A percentile compares a stretch with the other conserved stretches of the same genome.
Conservation (phyloP, 2,329 filamentous ascomycete species). For the Colletotrichum eleusines region DNA sequence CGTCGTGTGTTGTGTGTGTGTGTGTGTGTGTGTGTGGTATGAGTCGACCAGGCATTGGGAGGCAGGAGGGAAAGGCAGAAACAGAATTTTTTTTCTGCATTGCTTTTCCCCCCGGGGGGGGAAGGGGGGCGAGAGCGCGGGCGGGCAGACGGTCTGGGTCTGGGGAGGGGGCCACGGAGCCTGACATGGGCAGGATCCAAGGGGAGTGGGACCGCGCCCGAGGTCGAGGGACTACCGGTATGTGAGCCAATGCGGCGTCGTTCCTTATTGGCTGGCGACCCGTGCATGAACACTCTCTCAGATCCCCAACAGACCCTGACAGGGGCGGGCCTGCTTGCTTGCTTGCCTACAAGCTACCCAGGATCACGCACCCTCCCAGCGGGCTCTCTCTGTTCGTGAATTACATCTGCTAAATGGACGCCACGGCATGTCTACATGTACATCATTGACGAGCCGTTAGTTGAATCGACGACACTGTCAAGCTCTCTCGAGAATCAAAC, state of each 20-base stretch:
- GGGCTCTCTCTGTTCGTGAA: neutral
- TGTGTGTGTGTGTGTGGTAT: conserved; percentile 25
- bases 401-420: neutral
- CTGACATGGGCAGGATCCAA: conserved; percentile 18
- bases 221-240: too few relatives aligned
- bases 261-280: conserved; percentile 6
- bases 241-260: too few relatives aligned
- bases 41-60: conserved; percentile 26
- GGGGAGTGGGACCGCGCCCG: too few relatives aligned
- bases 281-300: conserved; percentile 7
- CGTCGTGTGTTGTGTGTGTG: conserved; percentile 15
- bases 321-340: too few relatives aligned
- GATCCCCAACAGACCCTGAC: neutral
- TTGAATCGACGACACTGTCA: neutral
- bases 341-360: conserved; percentile 25
- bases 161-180: conserved; percentile 23
- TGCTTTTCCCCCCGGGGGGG: conserved; percentile 11
- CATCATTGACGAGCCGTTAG: neutral
- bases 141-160: too few relatives aligned
- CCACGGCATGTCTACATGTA: neutral
- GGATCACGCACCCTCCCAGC: conserved; percentile 1
- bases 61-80: conserved; percentile 29
- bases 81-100: conserved; percentile 32
- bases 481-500: too few relatives aligned
- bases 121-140: neutral